A percentile compares a stretch with the other conserved stretches of the same genome.
phyloP scores from a whole-genome alignment of 148 eudicot genomes.

The Bassia scoparia region DNA sequence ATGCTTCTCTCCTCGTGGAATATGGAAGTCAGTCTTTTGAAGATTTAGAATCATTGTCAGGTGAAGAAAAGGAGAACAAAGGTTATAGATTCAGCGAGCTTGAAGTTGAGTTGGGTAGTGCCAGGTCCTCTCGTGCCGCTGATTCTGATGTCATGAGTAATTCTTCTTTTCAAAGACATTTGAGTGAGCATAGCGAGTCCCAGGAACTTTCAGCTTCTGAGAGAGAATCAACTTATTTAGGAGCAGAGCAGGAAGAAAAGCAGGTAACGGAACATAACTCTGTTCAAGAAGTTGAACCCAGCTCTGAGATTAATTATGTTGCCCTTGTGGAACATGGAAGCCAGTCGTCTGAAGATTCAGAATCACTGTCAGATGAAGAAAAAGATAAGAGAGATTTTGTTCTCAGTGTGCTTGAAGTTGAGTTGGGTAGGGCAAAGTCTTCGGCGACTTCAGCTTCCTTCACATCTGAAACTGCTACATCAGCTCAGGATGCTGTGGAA shows the following conservation, averaged over 20 bases:
- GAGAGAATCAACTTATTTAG: constrained; percentile 21
- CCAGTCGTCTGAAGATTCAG: constrained; percentile 26
- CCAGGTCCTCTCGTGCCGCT: constrained; percentile 15
- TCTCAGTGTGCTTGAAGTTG: constrained; percentile 26
- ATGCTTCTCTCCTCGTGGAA: constrained; percentile 29
- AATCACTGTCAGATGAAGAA: constrained; percentile 24
- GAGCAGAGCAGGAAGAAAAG: constrained; percentile 26
- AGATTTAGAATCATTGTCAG: constrained; percentile 21
- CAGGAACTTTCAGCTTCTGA: constrained; percentile 32
- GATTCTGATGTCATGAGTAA: constrained; percentile 42
- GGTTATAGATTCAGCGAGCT: constrained; percentile 18
- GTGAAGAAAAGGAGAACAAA: constrained; percentile 24
- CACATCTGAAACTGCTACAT: constrained; percentile 17
- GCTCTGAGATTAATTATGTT: constrained; percentile 24
- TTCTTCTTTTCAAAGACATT: constrained; percentile 38
- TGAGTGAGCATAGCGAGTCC: constrained; percentile 44
- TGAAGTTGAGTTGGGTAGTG: constrained; percentile 28
- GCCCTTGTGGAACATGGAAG: constrained; percentile 31
- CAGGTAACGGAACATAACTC: constrained; percentile 24
- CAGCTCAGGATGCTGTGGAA: constrained; percentile 24
- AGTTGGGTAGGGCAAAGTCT: constrained; percentile 21
- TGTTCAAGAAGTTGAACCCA: constrained; percentile 21
- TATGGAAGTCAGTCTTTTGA: constrained; percentile 33
- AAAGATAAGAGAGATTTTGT: constrained; percentile 19
- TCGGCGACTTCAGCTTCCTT: constrained; percentile 8